Conservation (phyloP, 495 filamentous ascomycete species). For the Neurospora pannonica region DNA sequence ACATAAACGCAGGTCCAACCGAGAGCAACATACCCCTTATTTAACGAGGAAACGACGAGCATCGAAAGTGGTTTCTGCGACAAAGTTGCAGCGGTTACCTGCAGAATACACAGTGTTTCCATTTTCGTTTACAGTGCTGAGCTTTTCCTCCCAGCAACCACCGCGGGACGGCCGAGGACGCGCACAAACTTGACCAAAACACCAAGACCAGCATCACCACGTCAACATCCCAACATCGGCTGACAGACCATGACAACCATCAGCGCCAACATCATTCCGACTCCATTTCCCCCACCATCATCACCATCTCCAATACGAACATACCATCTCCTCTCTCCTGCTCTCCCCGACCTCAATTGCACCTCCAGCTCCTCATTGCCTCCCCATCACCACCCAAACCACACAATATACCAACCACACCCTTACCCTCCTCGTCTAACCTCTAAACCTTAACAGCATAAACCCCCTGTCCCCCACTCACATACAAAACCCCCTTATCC, state of each 20-base stretch:
- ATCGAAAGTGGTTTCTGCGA: not conserved
- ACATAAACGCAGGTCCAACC: not conserved
- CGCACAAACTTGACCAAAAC: not conserved
- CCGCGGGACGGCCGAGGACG: not conserved
- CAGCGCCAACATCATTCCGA: not conserved
- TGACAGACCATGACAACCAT: not conserved
- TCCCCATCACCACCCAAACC: not conserved
- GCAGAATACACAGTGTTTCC: not conserved
- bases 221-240: not conserved
- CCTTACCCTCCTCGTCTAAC: not conserved
- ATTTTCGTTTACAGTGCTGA: not conserved
- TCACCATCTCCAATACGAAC: not conserved
- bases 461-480: slow-evolving; percentile 21
- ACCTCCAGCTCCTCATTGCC: not conserved
- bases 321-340: not conserved
- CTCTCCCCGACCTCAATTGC: not conserved
- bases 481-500: slow-evolving; percentile 31
- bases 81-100: not conserved
- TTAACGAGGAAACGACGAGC: not conserved
- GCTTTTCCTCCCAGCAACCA: not conserved
- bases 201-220: not conserved
- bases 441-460: slow-evolving; percentile 16
- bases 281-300: not conserved
- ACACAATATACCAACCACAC: not conserved
- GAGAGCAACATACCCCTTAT: not conserved